Percentiles rank a stretch among this genome's conserved stretches.
Evolutionary conservation across 352 stramenopile species (phyloP).

Genomic region (Elongisporangium undulatum): DNA sequence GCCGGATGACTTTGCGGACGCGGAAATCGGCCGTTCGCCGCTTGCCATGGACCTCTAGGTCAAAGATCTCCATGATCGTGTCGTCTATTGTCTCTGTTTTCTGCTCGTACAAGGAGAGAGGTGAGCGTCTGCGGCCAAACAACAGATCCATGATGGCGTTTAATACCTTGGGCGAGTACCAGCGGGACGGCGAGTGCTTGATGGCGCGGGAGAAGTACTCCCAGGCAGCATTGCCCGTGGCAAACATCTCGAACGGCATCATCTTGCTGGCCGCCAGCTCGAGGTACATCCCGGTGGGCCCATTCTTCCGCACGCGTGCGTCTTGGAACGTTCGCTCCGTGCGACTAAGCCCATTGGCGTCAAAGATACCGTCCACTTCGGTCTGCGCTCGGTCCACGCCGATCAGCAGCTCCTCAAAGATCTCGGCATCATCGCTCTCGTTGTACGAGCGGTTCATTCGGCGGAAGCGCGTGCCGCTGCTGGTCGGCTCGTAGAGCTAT

Average conservation of each 20-base stretch:
- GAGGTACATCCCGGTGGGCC: slow-evolving; percentile 16
- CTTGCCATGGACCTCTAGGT: slow-evolving; percentile 29
- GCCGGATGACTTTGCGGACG: slow-evolving; percentile 27
- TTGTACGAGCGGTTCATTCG: not conserved
- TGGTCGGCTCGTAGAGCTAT: not conserved
- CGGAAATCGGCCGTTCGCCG: slow-evolving; percentile 28
- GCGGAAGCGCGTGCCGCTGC: not conserved
- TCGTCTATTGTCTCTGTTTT: slow-evolving; percentile 11
- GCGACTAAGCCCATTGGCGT: slow-evolving; percentile 17
- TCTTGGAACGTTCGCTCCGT: slow-evolving; percentile 23
- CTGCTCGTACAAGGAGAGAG: not conserved
- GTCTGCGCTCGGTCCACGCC: slow-evolving; percentile 13
- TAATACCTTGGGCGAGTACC: not conserved
- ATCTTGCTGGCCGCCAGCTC: slow-evolving; percentile 26
- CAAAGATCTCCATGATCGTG: slow-evolving; percentile 39
- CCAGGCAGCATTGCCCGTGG: slow-evolving; percentile 22
- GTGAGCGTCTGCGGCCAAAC: too few relatives aligned
- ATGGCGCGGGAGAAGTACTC: slow-evolving; percentile 12
- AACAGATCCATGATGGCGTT: not conserved
- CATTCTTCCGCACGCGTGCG: slow-evolving; percentile 17
- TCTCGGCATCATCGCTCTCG: slow-evolving; percentile 14
- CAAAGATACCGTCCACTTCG: slow-evolving; percentile 14
- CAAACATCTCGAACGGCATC: slow-evolving; percentile 20
- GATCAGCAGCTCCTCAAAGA: slow-evolving; percentile 22
- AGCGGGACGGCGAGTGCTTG: not conserved